Evolutionary conservation across 768 basidiomycete genomes (phyloP).

Genomic region (Lactifluus pinguis): DNA sequence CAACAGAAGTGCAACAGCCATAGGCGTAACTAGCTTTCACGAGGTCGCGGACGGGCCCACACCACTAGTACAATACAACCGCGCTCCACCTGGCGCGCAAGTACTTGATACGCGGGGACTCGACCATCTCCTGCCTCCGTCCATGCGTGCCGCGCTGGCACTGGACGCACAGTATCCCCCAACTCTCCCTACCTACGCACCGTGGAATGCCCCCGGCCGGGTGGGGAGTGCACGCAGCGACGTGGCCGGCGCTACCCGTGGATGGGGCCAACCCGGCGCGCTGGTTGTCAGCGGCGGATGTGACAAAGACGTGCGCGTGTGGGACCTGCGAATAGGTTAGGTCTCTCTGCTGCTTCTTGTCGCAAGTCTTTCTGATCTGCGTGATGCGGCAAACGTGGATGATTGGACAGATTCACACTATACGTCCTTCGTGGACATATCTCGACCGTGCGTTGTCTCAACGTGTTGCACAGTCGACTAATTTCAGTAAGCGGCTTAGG

Average conservation of each 20-base stretch:
- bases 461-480: slow-evolving; percentile 77
- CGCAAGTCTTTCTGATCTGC: neutral
- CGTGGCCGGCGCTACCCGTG: slow-evolving; percentile 59
- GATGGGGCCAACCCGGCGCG: slow-evolving; percentile 82
- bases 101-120: slow-evolving; percentile 8
- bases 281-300: slow-evolving; percentile 89
- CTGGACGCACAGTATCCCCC: slow-evolving; percentile 25
- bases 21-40: neutral
- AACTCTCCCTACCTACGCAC: neutral
- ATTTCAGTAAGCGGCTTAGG: slow-evolving; percentile 87
- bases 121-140: slow-evolving; percentile 28
- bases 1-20: neutral
- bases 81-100: slow-evolving; percentile 13
- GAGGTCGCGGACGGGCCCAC: slow-evolving; percentile 10
- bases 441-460: slow-evolving; percentile 86
- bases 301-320: slow-evolving; percentile 85
- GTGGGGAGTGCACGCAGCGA: slow-evolving; percentile 28
- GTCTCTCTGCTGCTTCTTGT: slow-evolving; percentile 21
- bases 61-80: slow-evolving; percentile 9
- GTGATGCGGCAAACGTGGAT: neutral
- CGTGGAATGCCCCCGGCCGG: neutral
- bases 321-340: slow-evolving; percentile 82
- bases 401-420: neutral
- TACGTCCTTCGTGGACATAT: slow-evolving; percentile 78
- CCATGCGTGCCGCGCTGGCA: slow-evolving; percentile 44